Conservation (phyloP, 306 rosid species). For the Phaseolus lunatus region DNA sequence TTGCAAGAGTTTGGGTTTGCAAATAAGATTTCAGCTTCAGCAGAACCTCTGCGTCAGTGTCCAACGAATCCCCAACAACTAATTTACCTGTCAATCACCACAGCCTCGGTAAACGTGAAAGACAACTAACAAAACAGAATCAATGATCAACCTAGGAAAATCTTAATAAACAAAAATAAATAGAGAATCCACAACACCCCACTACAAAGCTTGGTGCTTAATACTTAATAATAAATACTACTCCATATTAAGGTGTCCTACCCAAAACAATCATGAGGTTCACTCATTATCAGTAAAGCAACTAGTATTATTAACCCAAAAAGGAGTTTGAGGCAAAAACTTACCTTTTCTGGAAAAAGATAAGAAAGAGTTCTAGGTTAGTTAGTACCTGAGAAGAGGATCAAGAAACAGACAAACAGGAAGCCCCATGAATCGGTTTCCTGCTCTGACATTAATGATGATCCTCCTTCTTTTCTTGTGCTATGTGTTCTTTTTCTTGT, state of each 20-base stretch:
- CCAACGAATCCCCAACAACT: slow-evolving; percentile 60
- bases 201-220: neutral
- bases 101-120: slow-evolving; percentile 20
- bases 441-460: slow-evolving; percentile 58
- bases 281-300: slow-evolving; percentile 14
- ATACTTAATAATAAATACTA: neutral
- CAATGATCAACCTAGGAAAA: slow-evolving; percentile 40
- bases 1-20: slow-evolving; percentile 53
- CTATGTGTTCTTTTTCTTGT: neutral
- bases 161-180: slow-evolving; percentile 11
- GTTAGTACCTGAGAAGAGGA: slow-evolving; percentile 62
- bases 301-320: neutral
- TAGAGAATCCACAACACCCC: slow-evolving; percentile 40
- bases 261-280: neutral
- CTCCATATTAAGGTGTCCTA: neutral
- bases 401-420: slow-evolving; percentile 51
- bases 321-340: neutral
- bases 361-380: neutral
- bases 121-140: slow-evolving; percentile 4
- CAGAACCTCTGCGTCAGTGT: slow-evolving; percentile 62
- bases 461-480: slow-evolving; percentile 15
- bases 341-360: neutral
- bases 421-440: slow-evolving; percentile 53
- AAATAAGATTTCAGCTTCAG: slow-evolving; percentile 59
- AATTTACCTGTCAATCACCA: slow-evolving; percentile 49